Evolutionary conservation across 1,139 yeast genomes (phyloP), one percentile per base, ranked within the genome.

Genomic region (Citeromyces siamensis): DNA sequence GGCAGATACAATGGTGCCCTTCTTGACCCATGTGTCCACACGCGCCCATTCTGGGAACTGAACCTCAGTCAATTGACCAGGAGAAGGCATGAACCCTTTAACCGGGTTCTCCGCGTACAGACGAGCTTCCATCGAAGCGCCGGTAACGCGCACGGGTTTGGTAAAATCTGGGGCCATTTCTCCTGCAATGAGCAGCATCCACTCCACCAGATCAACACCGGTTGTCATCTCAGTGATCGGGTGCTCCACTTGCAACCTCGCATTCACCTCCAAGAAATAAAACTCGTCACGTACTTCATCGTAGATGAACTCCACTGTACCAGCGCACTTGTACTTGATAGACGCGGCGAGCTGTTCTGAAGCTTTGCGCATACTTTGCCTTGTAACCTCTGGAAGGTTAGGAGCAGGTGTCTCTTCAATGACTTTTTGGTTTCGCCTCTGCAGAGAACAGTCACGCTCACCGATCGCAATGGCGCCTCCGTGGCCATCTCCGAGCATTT

Each of bases 401-500:
- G 97, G 97, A 39, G 97, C 97, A 8, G 98, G 98, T 1, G 97
- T 88, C 59, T 90, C 97, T 62, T 90, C 98, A 42, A 90, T 84
- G 46, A 90, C 68, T 62, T 90, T 90, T 59, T 90, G 98, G 60
- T 88, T 86, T 63, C 97, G 81, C 60, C 98, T 80, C 61, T 90
- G 98, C 49, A 90, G 68, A 17, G 97, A 88, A 59, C 98, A 90
- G 59, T 90, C 98, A 63, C 98, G 76, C 62, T 90, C 98, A 39
- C 97, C 97, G 37, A 90, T 59, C 2, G 97, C 94, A 53, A 86
- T 75, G 6, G 95, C 96, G 44, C 72, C 71, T 44, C 98, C 98
- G 40, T 66, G 64, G 44, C 97, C 97, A 55, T 90, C 97, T 52
- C 96, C 98, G 58, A 90, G 77, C 68, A 90, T 80, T 60, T 90